Evolutionary conservation across 2,329 filamentous ascomycete species (phyloP), one percentile per base, ranked within the genome.

Genomic region (Grosmannia penicillata): DNA sequence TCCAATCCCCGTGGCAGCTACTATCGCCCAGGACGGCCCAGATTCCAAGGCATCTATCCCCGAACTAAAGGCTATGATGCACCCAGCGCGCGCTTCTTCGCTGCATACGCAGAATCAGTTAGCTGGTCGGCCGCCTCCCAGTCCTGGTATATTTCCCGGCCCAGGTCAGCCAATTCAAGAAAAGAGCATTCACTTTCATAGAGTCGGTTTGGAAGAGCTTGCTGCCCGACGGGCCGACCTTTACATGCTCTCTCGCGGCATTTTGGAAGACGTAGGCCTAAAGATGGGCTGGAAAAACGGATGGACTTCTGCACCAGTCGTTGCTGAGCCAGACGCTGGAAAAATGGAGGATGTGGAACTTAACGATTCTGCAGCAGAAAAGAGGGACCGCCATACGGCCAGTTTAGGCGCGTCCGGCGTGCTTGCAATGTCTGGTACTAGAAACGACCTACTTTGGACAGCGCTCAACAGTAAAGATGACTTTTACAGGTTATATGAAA

Each of bases 161-260:
- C 59, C 65, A 0, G 60, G 59, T 56, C 56, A 57, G 35, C 46
- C 57, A 0, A 60, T 55, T 30, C 44, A 53, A 2, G 53, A 52
- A 9, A 44, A 61, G 15, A 58, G 61, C 5, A 58, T 63, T 2
- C 64, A 66, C 0, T 72, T 75, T 39, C 57, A 70, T 14, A 78
- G 76, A 43, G 51, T 61, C 7, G 86, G 89, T 0, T 62, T 87
- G 1, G 82, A 93, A 52, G 82, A 93, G 39, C 64, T 96, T 19
- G 83, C 87, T 26, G 82, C 83, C 32, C 75, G 77, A 43, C 72
- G 89, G 49, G 89, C 84, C 6, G 85, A 94, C 51, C 66, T 96
- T 3, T 80, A 85, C 43, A 63, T 83, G 40, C 61, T 94, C 29
- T 87, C 85, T 8, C 70, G 89, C 39, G 84, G 82, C 45, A 72